phyloP scores from a whole-genome alignment of 306 rosid species.

The Biancaea sappan region DNA sequence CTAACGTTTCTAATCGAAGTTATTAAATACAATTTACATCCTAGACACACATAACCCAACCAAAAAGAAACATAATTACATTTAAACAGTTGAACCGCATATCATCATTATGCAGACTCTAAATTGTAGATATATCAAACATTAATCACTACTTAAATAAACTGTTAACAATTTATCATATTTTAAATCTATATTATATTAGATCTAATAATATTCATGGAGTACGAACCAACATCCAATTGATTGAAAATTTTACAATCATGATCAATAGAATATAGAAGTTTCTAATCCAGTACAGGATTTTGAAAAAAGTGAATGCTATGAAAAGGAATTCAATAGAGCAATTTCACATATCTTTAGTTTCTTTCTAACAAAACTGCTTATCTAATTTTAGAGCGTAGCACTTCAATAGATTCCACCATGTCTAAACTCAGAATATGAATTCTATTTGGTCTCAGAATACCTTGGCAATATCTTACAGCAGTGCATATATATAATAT shows the following conservation, averaged over 20 bases:
- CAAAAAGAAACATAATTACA: not conserved
- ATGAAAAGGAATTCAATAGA: not conserved
- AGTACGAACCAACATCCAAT: not conserved
- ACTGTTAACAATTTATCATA: not conserved
- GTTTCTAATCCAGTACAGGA: not conserved
- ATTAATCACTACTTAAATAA: not conserved
- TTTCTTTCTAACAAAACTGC: not conserved
- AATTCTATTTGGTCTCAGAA: not conserved
- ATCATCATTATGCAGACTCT: not conserved
- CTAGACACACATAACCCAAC: not conserved
- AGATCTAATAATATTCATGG: not conserved
- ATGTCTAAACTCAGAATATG: not conserved
- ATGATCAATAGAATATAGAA: not conserved
- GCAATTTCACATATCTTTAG: not conserved
- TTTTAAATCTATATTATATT: not conserved
- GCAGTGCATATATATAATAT: constrained; percentile 9
- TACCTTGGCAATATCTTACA: too few species aligned
- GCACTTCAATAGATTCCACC: not conserved
- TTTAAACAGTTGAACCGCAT: not conserved
- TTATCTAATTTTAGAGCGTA: not conserved
- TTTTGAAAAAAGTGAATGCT: not conserved
- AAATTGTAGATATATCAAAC: not conserved
- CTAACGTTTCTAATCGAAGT: not conserved
- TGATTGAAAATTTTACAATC: not conserved
- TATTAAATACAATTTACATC: not conserved